These are phyloP conservation scores for Santalum album DNA, from an alignment of 164 flowering plant genomes.

Conservation along the genomic window DNA sequence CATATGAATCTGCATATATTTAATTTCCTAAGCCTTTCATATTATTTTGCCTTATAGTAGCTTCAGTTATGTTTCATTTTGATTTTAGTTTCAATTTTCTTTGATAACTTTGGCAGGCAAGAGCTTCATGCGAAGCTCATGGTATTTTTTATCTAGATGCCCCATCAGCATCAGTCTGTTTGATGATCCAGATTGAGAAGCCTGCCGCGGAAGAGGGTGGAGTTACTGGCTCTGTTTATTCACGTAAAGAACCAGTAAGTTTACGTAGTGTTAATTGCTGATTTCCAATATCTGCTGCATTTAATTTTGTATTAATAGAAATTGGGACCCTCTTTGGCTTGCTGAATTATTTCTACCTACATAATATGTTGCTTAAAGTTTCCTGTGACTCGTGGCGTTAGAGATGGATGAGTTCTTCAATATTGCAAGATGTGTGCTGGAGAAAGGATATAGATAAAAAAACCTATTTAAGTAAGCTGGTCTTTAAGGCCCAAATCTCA, in stretches of 20 bases:
- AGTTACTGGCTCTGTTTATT: slow-evolving; percentile 84
- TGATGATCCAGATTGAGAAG: slow-evolving; percentile 86
- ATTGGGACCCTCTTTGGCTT: no score
- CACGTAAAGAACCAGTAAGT: slow-evolving; percentile 94
- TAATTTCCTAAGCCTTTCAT: not conserved
- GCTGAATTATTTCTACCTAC: no score
- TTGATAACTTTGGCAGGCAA: slow-evolving; percentile 31
- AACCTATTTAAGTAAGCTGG: no score
- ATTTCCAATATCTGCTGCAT: not conserved
- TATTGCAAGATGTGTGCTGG: no score
- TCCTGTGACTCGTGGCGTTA: no score
- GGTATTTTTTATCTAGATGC: slow-evolving; percentile 83
- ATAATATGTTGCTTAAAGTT: no score
- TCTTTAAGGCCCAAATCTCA: no score
- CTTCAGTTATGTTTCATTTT: no score
- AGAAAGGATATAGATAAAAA: no score
- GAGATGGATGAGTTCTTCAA: no score
- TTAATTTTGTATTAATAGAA: not conserved
- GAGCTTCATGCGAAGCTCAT: slow-evolving; percentile 39
- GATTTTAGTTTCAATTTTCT: not conserved
- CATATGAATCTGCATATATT: no score
- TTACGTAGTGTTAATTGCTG: no score
- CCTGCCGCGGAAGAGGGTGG: slow-evolving; percentile 96
- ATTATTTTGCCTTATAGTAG: not conserved
- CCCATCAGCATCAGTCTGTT: slow-evolving; percentile 87